A percentile compares a stretch with the other conserved stretches of the same genome.
Conservation (phyloP, 2,329 filamentous ascomycete species). For the Dendrostoma leiphaemia region DNA sequence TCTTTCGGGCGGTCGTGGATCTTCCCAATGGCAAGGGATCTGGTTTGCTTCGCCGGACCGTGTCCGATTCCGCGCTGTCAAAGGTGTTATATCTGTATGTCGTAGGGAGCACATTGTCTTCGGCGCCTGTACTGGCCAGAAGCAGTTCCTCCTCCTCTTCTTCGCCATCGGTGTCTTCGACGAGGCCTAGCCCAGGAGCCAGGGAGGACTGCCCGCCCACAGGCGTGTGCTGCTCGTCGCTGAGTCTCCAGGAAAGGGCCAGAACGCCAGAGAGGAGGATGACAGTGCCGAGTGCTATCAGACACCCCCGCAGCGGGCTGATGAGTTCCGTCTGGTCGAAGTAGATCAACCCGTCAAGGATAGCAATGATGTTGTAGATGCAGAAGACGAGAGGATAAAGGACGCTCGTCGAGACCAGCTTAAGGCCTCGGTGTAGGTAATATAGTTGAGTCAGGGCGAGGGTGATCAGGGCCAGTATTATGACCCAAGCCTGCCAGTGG, state of each 20-base stretch:
- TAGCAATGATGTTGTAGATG: conserved; percentile 98
- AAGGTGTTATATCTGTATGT: conserved; percentile 49
- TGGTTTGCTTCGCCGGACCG: conserved; percentile 24
- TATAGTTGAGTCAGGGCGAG: conserved; percentile 90
- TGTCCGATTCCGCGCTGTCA: conserved; percentile 30
- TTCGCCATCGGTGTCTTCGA: conserved; percentile 66
- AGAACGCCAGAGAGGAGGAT: conserved; percentile 86
- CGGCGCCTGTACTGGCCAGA: conserved; percentile 46
- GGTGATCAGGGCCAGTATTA: conserved; percentile 75
- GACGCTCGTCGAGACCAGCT: conserved; percentile 91
- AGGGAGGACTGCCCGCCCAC: conserved; percentile 66
- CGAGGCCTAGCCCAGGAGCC: conserved; percentile 77
- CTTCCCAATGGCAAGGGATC: conserved; percentile 15
- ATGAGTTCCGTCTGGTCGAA: conserved; percentile 86
- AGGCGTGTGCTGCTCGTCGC: conserved; percentile 67
- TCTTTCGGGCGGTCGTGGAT: conserved; percentile 8
- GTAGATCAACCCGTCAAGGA: conserved; percentile 94
- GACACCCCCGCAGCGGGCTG: conserved; percentile 69
- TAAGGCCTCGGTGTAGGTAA: conserved; percentile 89
- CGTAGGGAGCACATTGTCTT: conserved; percentile 33
- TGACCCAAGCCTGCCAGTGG: conserved; percentile 91
- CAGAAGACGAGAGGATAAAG: conserved; percentile 97
- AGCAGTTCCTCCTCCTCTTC: conserved; percentile 61
- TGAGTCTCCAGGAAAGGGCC: conserved; percentile 89
- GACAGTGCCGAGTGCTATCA: conserved; percentile 82